These are phyloP conservation scores for Tolypocladium ovalisporum DNA, from an alignment of 2,329 filamentous ascomycete species.

Conservation along the genomic window DNA sequence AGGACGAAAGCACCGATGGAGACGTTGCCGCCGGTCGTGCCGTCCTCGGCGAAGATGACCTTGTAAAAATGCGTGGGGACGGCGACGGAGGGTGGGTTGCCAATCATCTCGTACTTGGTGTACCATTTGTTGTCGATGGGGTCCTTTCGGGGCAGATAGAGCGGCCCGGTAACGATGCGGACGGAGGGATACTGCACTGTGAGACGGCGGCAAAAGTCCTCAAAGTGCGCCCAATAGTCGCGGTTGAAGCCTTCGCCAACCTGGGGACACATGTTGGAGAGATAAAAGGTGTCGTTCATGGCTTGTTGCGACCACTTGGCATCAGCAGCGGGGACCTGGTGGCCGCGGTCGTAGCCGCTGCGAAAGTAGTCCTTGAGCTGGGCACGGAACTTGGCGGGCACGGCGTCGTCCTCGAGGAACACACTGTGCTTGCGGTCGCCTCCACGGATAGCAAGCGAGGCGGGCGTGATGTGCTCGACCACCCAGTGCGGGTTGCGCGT, in stretches of 20 bases:
- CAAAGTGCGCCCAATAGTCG: slow-evolving; percentile 98
- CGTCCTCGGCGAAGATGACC: slow-evolving; percentile 92
- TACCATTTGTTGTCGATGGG: slow-evolving; percentile 85
- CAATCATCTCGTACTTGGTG: slow-evolving; percentile 91
- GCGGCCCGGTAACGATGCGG: slow-evolving; percentile 81
- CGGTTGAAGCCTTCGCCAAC: slow-evolving; percentile 97
- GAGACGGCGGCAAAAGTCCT: slow-evolving; percentile 87
- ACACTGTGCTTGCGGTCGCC: slow-evolving; percentile 75
- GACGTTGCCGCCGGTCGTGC: slow-evolving; percentile 57
- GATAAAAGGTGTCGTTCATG: slow-evolving; percentile 89
- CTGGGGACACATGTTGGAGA: slow-evolving; percentile 97
- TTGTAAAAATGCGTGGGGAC: slow-evolving; percentile 99
- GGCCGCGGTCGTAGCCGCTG: slow-evolving; percentile 87
- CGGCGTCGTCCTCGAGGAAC: slow-evolving; percentile 70
- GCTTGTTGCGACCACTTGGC: slow-evolving; percentile 89
- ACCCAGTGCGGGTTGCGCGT: slow-evolving; percentile 91
- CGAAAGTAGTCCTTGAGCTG: slow-evolving; percentile 90
- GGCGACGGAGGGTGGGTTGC: slow-evolving; percentile 82
- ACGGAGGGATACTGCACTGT: slow-evolving; percentile 76
- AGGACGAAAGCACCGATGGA: slow-evolving; percentile 90
- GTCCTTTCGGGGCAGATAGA: slow-evolving; percentile 84
- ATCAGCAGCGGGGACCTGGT: slow-evolving; percentile 94
- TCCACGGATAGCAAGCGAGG: slow-evolving; percentile 62
- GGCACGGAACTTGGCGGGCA: slow-evolving; percentile 81
- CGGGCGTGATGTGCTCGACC: slow-evolving; percentile 88